These are phyloP conservation scores for Chrysoporthe austroafricana DNA, from an alignment of 2,329 filamentous ascomycete species.

Conservation along the genomic window DNA sequence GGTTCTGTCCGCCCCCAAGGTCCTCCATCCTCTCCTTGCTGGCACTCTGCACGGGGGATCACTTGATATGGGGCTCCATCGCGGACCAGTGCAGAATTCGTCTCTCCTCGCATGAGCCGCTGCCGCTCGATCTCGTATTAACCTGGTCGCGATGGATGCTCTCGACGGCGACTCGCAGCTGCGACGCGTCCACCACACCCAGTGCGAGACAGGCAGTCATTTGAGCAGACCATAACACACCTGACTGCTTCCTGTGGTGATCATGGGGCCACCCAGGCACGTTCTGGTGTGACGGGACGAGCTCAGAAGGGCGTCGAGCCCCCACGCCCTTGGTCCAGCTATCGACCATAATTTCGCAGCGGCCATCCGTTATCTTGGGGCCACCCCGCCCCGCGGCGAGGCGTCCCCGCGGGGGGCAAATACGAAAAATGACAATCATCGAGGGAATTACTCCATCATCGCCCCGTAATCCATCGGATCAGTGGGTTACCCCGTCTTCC, in stretches of 20 bases:
- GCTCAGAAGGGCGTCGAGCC: not conserved
- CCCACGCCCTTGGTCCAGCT: slow-evolving; percentile 9
- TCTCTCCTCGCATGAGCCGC: not conserved
- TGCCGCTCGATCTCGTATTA: slow-evolving; percentile 1
- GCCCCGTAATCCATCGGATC: not conserved
- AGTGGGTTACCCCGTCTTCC: not conserved
- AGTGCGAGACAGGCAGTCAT: slow-evolving; percentile 1
- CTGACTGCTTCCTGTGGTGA: not conserved
- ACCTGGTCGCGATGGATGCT: not conserved
- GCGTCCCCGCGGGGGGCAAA: slow-evolving; percentile 9
- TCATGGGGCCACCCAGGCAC: not conserved
- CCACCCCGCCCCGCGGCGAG: slow-evolving; percentile 10
- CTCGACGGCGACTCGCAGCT: slow-evolving; percentile 4
- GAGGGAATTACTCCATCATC: not conserved
- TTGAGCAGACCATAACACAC: slow-evolving; percentile 5
- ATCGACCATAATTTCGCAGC: slow-evolving; percentile 12
- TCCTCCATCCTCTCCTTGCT: not conserved
- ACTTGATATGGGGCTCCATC: slow-evolving; percentile 8
- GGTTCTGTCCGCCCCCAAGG: not conserved
- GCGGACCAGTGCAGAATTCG: slow-evolving; percentile 8
- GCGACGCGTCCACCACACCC: not conserved
- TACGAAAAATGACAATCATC: slow-evolving; percentile 4
- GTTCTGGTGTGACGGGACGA: not conserved
- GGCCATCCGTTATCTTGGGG: slow-evolving; percentile 17
- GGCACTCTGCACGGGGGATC: not conserved